A percentile compares a stretch with the other conserved stretches of the same genome.
These are phyloP conservation scores for Phlebopus sp. DNA, from an alignment of 1,284 basidiomycete species.

Conservation along the genomic window DNA sequence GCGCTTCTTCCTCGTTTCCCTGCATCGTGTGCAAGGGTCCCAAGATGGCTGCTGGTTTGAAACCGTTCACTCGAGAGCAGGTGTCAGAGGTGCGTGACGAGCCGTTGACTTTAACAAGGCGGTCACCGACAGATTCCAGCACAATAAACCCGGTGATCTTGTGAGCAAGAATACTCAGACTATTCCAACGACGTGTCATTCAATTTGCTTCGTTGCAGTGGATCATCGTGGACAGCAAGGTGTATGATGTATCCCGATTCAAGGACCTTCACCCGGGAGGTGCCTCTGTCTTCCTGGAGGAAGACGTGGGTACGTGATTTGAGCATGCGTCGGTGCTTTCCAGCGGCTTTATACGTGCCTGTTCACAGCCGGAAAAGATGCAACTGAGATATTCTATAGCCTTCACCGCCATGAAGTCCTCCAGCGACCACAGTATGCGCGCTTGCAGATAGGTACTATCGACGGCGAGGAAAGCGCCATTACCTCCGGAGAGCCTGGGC, in stretches of 20 bases:
- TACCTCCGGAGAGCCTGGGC: constrained; percentile 50
- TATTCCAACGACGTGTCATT: background rate
- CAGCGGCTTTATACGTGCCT: background rate
- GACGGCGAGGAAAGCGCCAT: constrained; percentile 64
- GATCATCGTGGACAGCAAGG: constrained; percentile 81
- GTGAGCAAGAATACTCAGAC: constrained; percentile 23
- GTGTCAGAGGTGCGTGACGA: constrained; percentile 35
- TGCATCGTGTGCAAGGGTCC: no score
- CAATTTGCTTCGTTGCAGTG: constrained; percentile 56
- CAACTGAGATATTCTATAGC: constrained; percentile 82
- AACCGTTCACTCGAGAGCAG: constrained; percentile 31
- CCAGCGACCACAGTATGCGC: constrained; percentile 67
- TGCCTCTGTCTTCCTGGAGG: constrained; percentile 65
- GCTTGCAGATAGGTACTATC: constrained; percentile 69
- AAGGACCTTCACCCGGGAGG: constrained; percentile 82
- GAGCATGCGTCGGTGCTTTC: background rate
- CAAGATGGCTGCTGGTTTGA: background rate
- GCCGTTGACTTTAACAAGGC: no score
- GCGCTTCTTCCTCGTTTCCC: no score
- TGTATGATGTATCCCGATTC: constrained; percentile 81
- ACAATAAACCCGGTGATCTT: constrained; percentile 57
- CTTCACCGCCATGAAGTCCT: constrained; percentile 82
- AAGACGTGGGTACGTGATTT: constrained; percentile 59
- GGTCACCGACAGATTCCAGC: no score
- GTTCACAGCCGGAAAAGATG: constrained; percentile 73